Evolutionary conservation across 2,329 filamentous ascomycete species (phyloP).

Genomic region (Diaporthe ampelina): DNA sequence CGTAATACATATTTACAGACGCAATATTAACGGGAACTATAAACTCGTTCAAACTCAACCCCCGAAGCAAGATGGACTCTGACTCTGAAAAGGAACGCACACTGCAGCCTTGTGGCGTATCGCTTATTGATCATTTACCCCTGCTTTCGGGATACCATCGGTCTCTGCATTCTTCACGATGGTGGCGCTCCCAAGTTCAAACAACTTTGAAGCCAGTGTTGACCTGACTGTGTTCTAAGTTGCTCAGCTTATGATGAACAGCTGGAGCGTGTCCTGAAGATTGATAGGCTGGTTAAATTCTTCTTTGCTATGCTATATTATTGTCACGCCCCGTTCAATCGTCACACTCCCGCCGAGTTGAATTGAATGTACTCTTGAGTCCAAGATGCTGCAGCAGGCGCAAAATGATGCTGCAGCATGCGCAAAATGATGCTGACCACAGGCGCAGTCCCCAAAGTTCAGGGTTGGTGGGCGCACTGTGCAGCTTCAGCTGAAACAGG

Average conservation of each 20-base stretch:
- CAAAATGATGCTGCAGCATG: not conserved
- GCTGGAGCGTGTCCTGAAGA: not conserved
- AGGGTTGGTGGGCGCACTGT: not conserved
- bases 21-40: not conserved
- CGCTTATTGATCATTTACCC: not conserved
- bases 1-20: no score
- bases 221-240: not conserved
- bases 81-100: no score
- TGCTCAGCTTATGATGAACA: not conserved
- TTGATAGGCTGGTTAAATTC: not conserved
- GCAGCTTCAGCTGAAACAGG: constrained; percentile 25
- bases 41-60: not conserved
- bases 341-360: no score
- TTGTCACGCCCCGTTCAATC: no score
- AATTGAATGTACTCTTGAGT: not conserved
- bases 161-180: not conserved
- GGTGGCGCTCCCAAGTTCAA: not conserved
- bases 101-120: not conserved
- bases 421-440: not conserved
- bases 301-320: not conserved
- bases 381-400: no score
- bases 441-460: not conserved
- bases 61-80: no score
- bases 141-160: not conserved
- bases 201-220: not conserved